Conservation (phyloP, 352 stramenopile species). For the Thraustochytrium sp. region DNA sequence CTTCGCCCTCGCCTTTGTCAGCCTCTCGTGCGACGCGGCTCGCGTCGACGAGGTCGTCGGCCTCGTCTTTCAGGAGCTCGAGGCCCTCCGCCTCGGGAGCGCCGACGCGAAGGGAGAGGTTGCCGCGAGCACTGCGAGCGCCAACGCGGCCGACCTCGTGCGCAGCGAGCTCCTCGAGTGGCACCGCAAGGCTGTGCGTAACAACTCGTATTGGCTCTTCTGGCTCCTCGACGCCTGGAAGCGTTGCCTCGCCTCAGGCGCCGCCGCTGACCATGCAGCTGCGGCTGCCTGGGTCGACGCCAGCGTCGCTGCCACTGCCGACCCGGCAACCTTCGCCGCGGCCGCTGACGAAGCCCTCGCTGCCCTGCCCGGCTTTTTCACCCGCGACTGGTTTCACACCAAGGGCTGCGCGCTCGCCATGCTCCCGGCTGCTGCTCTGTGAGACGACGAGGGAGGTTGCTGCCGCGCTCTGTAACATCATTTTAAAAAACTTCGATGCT, state of each 20-base stretch:
- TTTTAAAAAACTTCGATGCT: no score
- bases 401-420: not conserved
- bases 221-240: conserved; percentile 40
- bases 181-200: not conserved
- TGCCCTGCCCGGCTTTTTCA: not conserved
- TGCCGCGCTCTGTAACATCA: no score
- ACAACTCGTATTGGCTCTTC: conserved; percentile 45
- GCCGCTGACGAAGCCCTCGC: not conserved
- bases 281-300: not conserved
- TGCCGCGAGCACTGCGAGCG: not conserved
- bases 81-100: not conserved
- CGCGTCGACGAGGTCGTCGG: conserved; percentile 17
- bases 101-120: no score
- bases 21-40: not conserved
- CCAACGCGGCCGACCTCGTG: not conserved
- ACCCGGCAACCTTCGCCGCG: not conserved
- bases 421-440: not conserved
- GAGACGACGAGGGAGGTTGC: no score
- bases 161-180: not conserved
- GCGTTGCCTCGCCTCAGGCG: conserved; percentile 8
- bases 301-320: not conserved
- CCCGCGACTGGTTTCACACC: not conserved
- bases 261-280: not conserved
- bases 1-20: not conserved
- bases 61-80: not conserved